Evolutionary conservation across 2,329 filamentous ascomycete genomes (phyloP).

Genomic region (Fusarium stilboides): DNA sequence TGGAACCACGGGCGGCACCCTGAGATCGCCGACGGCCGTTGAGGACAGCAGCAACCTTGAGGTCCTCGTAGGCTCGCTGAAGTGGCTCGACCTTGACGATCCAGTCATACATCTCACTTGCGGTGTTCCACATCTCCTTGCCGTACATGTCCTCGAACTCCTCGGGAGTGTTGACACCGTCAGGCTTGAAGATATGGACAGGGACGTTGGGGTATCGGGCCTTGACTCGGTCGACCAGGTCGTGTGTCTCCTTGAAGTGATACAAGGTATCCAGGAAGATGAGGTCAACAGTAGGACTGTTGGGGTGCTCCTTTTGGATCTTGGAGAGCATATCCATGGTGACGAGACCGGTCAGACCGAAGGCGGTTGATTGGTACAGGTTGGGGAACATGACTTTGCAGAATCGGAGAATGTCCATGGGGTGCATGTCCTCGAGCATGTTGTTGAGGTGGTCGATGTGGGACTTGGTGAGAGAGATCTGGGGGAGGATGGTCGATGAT

Average conservation of each 20-base stretch:
- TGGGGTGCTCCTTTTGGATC: slow-evolving; percentile 75
- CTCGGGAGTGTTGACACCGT: slow-evolving; percentile 77
- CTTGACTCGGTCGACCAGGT: slow-evolving; percentile 81
- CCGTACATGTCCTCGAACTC: slow-evolving; percentile 90
- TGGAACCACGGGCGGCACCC: slow-evolving; percentile 89
- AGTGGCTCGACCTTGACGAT: slow-evolving; percentile 97
- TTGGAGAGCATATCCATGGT: slow-evolving; percentile 90
- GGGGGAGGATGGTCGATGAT: slow-evolving; percentile 68
- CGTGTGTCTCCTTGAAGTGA: slow-evolving; percentile 84
- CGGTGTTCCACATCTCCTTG: slow-evolving; percentile 84
- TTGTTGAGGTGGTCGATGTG: slow-evolving; percentile 93
- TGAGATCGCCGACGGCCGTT: slow-evolving; percentile 94
- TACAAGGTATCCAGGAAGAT: slow-evolving; percentile 90
- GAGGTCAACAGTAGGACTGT: slow-evolving; percentile 72
- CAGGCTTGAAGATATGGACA: slow-evolving; percentile 92
- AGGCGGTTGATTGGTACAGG: slow-evolving; percentile 89
- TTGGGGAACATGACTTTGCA: slow-evolving; percentile 91
- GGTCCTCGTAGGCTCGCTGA: slow-evolving; percentile 88
- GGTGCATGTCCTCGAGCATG: slow-evolving; percentile 88
- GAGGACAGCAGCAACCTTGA: slow-evolving; percentile 90
- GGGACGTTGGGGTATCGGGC: slow-evolving; percentile 82
- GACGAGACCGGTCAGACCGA: slow-evolving; percentile 84
- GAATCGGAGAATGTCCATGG: slow-evolving; percentile 93
- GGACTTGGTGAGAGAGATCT: slow-evolving; percentile 86
- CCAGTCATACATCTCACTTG: slow-evolving; percentile 95